These are phyloP conservation scores for Debaryomycetaceae sp. DNA, from an alignment of 1,139 yeast species.

Conservation along the genomic window DNA sequence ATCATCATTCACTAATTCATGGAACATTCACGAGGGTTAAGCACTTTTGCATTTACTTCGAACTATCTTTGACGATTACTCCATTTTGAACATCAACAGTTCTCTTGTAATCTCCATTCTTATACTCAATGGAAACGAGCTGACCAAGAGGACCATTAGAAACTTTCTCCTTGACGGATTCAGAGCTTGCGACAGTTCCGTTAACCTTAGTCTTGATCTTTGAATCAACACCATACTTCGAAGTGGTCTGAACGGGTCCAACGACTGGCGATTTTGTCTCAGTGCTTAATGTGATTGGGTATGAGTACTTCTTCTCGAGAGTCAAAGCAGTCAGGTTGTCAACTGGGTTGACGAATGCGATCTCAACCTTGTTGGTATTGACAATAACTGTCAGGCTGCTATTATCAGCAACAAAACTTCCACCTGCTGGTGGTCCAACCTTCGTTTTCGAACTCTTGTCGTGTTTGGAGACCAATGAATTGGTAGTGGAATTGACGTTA, in stretches of 20 bases:
- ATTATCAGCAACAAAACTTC: not conserved
- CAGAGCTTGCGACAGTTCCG: slow-evolving; percentile 7
- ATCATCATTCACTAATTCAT: not conserved
- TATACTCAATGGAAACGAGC: slow-evolving; percentile 8
- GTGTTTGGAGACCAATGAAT: slow-evolving; percentile 11
- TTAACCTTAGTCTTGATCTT: slow-evolving; percentile 10
- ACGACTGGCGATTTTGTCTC: slow-evolving; percentile 7
- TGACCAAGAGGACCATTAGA: slow-evolving; percentile 12
- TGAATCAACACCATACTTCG: slow-evolving; percentile 7
- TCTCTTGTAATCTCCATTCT: slow-evolving; percentile 7
- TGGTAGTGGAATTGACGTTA: slow-evolving; percentile 9
- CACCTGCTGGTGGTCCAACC: slow-evolving; percentile 16
- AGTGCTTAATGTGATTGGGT: slow-evolving; percentile 13
- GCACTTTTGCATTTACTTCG: not conserved
- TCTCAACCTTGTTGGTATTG: slow-evolving; percentile 1
- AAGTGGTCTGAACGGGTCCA: slow-evolving; percentile 5
- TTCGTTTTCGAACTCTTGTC: slow-evolving; percentile 7
- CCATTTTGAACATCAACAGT: slow-evolving; percentile 5
- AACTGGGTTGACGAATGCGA: slow-evolving; percentile 9
- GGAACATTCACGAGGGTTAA: no score
- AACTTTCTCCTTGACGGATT: slow-evolving; percentile 10
- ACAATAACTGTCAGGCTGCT: not conserved
- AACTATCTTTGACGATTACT: slow-evolving; percentile 8
- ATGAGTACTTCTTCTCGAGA: slow-evolving; percentile 5
- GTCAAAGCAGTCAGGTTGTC: slow-evolving; percentile 6